Base-by-base conservation (phyloP, 208 protist species). In the Lotmaria passim region DNA sequence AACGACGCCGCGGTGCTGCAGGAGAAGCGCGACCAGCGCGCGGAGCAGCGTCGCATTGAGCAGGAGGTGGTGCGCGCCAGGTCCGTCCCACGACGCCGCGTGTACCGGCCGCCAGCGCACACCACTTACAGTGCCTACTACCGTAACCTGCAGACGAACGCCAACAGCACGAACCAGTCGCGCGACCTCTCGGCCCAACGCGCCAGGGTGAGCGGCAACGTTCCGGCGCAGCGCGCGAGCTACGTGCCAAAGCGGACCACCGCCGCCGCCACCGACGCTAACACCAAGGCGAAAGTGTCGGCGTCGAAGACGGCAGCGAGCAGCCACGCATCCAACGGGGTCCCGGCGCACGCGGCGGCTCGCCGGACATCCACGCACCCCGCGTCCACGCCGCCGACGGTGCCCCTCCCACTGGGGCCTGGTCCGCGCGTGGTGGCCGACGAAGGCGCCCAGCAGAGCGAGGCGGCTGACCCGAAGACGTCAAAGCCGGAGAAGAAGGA, bases 1-100 rank as follows among this genome's bases (percentile, higher is more conserved):
- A 50, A 50, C 47, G 57, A 82, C 26, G 70, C 72, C 21, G 65
- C 75, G 14, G 53, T 39, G 39, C 75, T 80, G 69, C 56, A 73
- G 53, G 41, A 71, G 46, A 64, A 59, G 47, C 56, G 62, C 17
- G 60, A 73, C 52, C 63, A 56, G 24, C 61, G 55, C 10, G 69
- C 58, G 3, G 65, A 78, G 66, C 59, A 67, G 64, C 48, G 33
- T 11, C 55, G 50, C 39, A 34, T 69, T 14, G 47, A 78, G 50
- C 34, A 60, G 33, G 55, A 63, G 44, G 63, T 41, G 30, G 39
- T 33, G 30, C 75, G 48, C 19, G 58, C 47, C 34, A 58, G 36
- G 50, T 23, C 44, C n/a, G 38, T 31, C 36, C 24, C 58, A 58
- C 38, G 30, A 7, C 67, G 47, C 43, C 21, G 44, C 33, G 33